Conservation (phyloP, 73 alveolate genomes). For the Paramecium pentaurelia region DNA sequence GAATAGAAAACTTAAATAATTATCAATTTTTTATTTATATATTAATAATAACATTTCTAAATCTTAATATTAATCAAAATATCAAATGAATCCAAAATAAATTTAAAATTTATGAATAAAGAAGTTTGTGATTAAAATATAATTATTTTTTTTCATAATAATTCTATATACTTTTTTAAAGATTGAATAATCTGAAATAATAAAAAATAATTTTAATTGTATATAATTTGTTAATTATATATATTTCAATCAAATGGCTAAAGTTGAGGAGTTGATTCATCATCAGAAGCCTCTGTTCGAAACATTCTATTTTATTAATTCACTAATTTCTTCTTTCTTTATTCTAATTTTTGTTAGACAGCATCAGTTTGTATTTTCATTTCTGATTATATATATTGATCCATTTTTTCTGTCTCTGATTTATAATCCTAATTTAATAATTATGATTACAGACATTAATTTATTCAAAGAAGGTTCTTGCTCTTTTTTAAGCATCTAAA, state of each 20-base stretch:
- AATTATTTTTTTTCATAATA: too few species aligned
- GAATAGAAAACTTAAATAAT: too few species aligned
- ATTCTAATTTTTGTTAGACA: neutral
- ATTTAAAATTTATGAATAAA: too few species aligned
- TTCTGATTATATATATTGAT: neutral
- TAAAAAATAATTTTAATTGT: neutral
- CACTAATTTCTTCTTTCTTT: neutral
- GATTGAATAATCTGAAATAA: neutral
- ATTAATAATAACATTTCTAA: too few species aligned
- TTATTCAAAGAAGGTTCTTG: neutral
- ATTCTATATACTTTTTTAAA: too few species aligned
- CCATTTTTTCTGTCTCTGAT: neutral
- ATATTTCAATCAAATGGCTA: neutral
- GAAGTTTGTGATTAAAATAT: too few species aligned
- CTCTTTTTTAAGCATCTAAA: neutral
- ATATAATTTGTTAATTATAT: neutral
- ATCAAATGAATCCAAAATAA: too few species aligned
- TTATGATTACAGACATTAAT: neutral
- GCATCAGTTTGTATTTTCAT: neutral
- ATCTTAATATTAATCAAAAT: too few species aligned
- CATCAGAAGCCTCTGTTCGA: neutral
- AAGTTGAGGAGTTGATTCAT: neutral
- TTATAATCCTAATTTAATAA: neutral
- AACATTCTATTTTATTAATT: neutral
- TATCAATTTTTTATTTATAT: too few species aligned